These are phyloP conservation scores for Russula abietina DNA, from an alignment of 768 basidiomycete genomes.

Conservation along the genomic window DNA sequence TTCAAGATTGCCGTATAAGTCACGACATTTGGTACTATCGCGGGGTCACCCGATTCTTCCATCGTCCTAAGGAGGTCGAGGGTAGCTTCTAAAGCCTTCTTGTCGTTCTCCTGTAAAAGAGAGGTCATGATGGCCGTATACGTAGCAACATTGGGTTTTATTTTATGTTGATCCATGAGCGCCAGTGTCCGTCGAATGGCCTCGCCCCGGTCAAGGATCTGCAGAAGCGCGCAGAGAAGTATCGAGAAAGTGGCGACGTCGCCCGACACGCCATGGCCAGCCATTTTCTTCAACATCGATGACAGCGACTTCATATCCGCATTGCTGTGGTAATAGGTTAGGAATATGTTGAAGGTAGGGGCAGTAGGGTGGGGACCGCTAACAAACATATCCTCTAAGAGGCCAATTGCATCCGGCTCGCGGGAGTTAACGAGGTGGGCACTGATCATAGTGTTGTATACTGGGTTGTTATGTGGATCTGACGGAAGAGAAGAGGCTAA, in stretches of 20 bases:
- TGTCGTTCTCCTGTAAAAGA: conserved; percentile 53
- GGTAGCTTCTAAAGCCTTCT: conserved; percentile 51
- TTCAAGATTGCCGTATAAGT: conserved; percentile 80
- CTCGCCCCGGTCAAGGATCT: conserved; percentile 53
- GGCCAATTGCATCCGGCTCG: conserved; percentile 32
- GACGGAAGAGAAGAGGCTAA: conserved; percentile 28
- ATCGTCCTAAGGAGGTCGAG: conserved; percentile 68
- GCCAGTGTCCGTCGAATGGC: conserved; percentile 57
- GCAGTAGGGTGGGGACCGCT: conserved; percentile 62
- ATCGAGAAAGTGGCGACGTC: conserved; percentile 87
- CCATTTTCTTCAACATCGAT: conserved; percentile 51
- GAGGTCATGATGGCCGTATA: conserved; percentile 77
- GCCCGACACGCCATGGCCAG: conserved; percentile 48
- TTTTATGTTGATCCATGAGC: conserved; percentile 70
- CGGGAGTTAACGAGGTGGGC: conserved; percentile 47
- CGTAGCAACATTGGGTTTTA: conserved; percentile 68
- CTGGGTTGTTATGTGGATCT: conserved; percentile 30
- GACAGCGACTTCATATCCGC: conserved; percentile 60
- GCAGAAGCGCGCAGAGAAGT: conserved; percentile 71
- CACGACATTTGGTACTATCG: conserved; percentile 58
- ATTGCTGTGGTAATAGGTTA: conserved; percentile 58
- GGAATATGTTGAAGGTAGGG: conserved; percentile 74
- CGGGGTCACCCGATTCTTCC: conserved; percentile 47
- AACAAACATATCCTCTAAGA: conserved; percentile 37
- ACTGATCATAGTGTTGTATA: conserved; percentile 73